A percentile compares a stretch with the other conserved stretches of the same genome.
phyloP scores from a whole-genome alignment of 768 basidiomycete species.

The Suillus spraguei region DNA sequence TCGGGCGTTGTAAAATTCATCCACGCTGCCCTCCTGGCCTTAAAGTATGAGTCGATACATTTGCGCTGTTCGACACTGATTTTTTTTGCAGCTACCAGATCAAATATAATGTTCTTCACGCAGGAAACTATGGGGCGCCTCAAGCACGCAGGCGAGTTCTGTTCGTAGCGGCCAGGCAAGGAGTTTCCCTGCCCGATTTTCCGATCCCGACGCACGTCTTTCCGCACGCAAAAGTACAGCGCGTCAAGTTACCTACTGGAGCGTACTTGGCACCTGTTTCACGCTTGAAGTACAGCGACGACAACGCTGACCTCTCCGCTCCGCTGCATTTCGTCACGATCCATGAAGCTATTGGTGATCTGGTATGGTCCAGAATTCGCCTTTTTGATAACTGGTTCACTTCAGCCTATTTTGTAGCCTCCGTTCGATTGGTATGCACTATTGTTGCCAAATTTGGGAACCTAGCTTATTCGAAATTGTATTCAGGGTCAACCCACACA shows the following conservation, averaged over 20 bases:
- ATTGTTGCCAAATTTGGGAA: constrained; percentile 9
- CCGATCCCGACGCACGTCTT: constrained; percentile 65
- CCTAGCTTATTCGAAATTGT: constrained; percentile 6
- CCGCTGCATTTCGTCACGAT: constrained; percentile 63
- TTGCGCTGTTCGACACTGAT: constrained; percentile 5
- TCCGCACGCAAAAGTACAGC: constrained; percentile 31
- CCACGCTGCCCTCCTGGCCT: constrained; percentile 53
- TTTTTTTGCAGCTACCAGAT: constrained; percentile 54
- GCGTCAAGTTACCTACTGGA: constrained; percentile 47
- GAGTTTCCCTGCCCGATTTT: constrained; percentile 57
- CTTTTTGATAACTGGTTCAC: constrained; percentile 12
- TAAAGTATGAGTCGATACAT: constrained; percentile 51
- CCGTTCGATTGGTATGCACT: constrained; percentile 65
- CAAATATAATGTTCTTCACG: constrained; percentile 64
- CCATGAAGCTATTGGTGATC: constrained; percentile 65
- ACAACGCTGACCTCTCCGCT: constrained; percentile 47
- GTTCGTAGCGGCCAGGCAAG: constrained; percentile 65
- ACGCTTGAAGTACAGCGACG: constrained; percentile 41
- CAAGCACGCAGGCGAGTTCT: constrained; percentile 70
- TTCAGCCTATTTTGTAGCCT: constrained; percentile 41
- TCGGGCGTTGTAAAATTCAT: constrained; percentile 71
- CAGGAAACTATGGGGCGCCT: constrained; percentile 72
- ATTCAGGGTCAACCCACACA: constrained; percentile 61
- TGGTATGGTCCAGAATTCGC: constrained; percentile 46
- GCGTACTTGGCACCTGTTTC: constrained; percentile 43